Evolutionary conservation across 1,284 basidiomycete species (phyloP), one percentile per base, ranked within the genome.

Genomic region (Puccinia brachypodii): DNA sequence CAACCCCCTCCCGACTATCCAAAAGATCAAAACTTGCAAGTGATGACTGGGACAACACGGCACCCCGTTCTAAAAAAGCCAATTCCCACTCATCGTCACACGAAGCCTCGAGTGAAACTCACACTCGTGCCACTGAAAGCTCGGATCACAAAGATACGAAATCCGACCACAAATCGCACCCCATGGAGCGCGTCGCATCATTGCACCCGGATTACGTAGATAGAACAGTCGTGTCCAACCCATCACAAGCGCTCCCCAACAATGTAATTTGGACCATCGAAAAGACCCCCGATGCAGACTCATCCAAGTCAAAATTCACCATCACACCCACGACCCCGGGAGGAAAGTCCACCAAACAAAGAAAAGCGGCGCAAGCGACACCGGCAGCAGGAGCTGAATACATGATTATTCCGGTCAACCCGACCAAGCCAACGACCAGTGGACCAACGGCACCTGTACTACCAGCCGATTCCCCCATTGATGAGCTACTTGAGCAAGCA

Each of bases 21-120:
- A 68, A 68, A 38, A 68, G 64, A 68, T 68, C 64, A 38, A 68
- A 68, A 68, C 64, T 68, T 68, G 64, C 64, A 2, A 14, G 44
- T 16, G 64, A 68, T 8, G 64, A 68, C 64, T 44, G 64, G 33
- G 44, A 40, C 25, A 28, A 68, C 13, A 36, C 38, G 11, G 0
- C 64, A 28, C 28, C 40, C 9, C 22, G 40, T 68, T 13, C 62
- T 66, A 19, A 66, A 40, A 16, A 42, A n/a, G 40, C 38, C n/a
- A 6, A n/a, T n/a, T n/a, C n/a, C n/a, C n/a, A 33, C 25, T 40
- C 62, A 40, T 42, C 33, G n/a, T 68, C 40, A 13, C 64, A 25
- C 40, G 38, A 14, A 42, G 64, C 64, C 14, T 25, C 64, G 6
- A 68, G n/a, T n/a, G 38, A 42, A 16, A 40, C 62, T 38, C 62